A percentile compares a stretch with the other conserved stretches of the same genome.
These are phyloP conservation scores for Trichoderma hamatum DNA, from an alignment of 2,329 filamentous ascomycete species.

Conservation along the genomic window DNA sequence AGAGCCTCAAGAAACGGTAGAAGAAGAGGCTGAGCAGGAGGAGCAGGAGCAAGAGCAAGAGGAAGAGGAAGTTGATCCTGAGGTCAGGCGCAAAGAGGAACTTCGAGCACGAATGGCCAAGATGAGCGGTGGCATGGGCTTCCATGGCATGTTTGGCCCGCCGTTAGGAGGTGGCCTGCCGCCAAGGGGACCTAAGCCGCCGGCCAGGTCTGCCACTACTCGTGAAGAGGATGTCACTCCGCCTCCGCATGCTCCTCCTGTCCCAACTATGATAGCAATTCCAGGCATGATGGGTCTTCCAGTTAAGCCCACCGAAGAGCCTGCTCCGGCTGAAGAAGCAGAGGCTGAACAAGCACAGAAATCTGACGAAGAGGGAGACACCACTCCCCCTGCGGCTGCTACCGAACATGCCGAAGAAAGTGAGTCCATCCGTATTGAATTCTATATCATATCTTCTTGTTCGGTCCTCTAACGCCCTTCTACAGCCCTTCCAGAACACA, in stretches of 20 bases:
- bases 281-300: conserved; percentile 63
- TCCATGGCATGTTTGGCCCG: conserved; percentile 87
- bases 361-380: conserved; percentile 33
- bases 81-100: conserved; percentile 82
- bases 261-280: conserved; percentile 65
- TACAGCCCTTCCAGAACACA: conserved; percentile 41
- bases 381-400: conserved; percentile 41
- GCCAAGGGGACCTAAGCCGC: conserved; percentile 55
- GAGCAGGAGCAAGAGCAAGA: conserved; percentile 72
- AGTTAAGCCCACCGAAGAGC: conserved; percentile 48
- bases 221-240: conserved; percentile 50
- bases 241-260: conserved; percentile 50
- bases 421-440: conserved; percentile 30
- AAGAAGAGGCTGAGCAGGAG: conserved; percentile 59
- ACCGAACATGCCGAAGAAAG: conserved; percentile 30
- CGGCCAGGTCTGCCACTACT: conserved; percentile 47
- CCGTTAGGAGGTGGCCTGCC: conserved; percentile 57
- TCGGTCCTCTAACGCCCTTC: conserved; percentile 33
- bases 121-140: conserved; percentile 96
- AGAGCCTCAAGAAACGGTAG: conserved; percentile 35
- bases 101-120: conserved; percentile 95
- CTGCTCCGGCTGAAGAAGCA: conserved; percentile 44
- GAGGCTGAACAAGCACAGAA: conserved; percentile 34
- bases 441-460: background rate
- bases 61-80: conserved; percentile 85